These are phyloP conservation scores for Blastosporella zonata DNA, from an alignment of 1,284 basidiomycete species.

Conservation along the genomic window DNA sequence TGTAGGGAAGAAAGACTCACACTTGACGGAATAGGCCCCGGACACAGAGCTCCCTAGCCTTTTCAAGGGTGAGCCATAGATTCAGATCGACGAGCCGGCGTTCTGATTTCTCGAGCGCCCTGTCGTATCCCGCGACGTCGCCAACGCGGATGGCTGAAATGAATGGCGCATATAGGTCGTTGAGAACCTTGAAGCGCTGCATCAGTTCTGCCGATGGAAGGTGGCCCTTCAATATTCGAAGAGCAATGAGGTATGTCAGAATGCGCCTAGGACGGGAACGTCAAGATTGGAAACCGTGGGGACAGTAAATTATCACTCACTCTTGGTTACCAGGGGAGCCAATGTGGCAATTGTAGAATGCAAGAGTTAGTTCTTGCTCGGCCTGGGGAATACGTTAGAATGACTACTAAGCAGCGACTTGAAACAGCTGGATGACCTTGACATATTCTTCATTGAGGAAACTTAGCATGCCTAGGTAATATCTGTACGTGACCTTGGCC, in stretches of 20 bases:
- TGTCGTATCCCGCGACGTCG: constrained; percentile 80
- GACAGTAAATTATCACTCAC: constrained; percentile 43
- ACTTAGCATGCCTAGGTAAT: constrained; percentile 91
- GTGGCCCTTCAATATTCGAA: constrained; percentile 83
- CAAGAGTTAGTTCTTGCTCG: constrained; percentile 78
- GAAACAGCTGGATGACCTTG: constrained; percentile 46
- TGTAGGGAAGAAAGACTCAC: constrained; percentile 44
- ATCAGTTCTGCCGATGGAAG: constrained; percentile 74
- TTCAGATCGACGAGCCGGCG: constrained; percentile 76
- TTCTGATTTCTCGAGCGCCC: constrained; percentile 67
- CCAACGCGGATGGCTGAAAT: constrained; percentile 74
- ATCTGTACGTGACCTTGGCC: constrained; percentile 79
- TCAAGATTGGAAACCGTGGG: background rate
- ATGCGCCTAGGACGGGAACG: constrained; percentile 59
- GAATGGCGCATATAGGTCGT: constrained; percentile 79
- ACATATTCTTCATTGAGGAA: constrained; percentile 91
- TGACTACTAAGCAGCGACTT: background rate
- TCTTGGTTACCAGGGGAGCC: constrained; percentile 73
- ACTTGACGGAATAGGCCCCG: constrained; percentile 84
- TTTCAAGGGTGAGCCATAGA: constrained; percentile 84
- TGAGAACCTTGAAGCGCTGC: constrained; percentile 67
- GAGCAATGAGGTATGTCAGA: constrained; percentile 85
- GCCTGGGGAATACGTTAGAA: constrained; percentile 44
- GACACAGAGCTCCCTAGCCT: constrained; percentile 84
- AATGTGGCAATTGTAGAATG: constrained; percentile 78